Evolutionary conservation across 805 yeast species (phyloP).

Genomic region (Candida andamanensis): DNA sequence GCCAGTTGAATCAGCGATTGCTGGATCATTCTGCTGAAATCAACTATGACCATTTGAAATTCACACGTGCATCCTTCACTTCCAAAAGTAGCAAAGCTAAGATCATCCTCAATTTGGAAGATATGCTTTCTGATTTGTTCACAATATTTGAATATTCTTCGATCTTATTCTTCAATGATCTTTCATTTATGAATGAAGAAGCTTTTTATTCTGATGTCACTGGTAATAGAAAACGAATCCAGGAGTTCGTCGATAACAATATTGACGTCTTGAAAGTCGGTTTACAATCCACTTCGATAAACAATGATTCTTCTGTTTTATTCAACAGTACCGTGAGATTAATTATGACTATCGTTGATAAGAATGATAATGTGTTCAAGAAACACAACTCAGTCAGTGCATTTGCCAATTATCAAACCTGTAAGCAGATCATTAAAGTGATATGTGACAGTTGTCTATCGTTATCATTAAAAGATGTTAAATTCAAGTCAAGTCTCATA

Average conservation of each 20-base stretch:
- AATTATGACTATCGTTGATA: conserved; percentile 24
- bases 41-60: conserved; percentile 10
- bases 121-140: conserved; percentile 28
- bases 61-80: conserved; percentile 5
- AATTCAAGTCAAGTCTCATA: conserved; percentile 31
- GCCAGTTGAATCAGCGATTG: no score
- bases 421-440: conserved; percentile 27
- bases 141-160: conserved; percentile 30
- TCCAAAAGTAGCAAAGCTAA: conserved; percentile 1
- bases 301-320: conserved; percentile 14
- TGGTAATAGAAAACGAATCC: conserved; percentile 11
- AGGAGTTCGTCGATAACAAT: conserved; percentile 20
- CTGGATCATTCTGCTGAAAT: conserved; percentile 1
- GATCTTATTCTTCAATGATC: conserved; percentile 27
- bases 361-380: conserved; percentile 11
- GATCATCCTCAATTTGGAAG: conserved; percentile 17
- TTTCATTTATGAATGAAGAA: conserved; percentile 16
- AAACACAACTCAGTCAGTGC: conserved; percentile 20
- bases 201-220: conserved; percentile 12
- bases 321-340: conserved; percentile 33
- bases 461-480: conserved; percentile 29
- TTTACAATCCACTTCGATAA: conserved; percentile 12
- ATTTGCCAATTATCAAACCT: conserved; percentile 21
- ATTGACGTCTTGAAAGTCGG: conserved; percentile 16
- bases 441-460: conserved; percentile 32